Conservation (phyloP, 371 early-diverging fungal species). For the Actinomucor elegans region DNA sequence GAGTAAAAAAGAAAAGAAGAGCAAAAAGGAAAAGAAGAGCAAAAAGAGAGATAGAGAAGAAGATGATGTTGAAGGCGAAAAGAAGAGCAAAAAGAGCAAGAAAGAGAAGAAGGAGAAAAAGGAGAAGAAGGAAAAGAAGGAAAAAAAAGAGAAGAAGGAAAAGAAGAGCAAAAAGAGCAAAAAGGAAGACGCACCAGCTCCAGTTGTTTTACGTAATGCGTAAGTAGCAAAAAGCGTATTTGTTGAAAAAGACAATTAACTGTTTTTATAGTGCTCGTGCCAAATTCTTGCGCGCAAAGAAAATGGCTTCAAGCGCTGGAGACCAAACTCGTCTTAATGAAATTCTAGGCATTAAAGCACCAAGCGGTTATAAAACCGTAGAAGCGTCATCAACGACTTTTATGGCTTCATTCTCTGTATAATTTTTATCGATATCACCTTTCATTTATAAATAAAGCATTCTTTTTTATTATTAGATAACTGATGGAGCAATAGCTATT, state of each 20-base stretch:
- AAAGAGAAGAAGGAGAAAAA: constrained; percentile 33
- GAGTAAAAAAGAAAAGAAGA: constrained; percentile 32
- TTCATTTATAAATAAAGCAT: background rate
- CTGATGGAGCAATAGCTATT: constrained; percentile 6
- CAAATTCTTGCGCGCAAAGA: constrained; percentile 73
- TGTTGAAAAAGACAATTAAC: background rate
- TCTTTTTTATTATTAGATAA: background rate
- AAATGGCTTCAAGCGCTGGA: constrained; percentile 47
- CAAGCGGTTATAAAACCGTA: constrained; percentile 1
- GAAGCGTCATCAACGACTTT: constrained; percentile 15
- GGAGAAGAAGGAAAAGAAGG: constrained; percentile 32
- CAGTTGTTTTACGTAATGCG: constrained; percentile 53
- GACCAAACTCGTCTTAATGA: constrained; percentile 52
- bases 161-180: constrained; percentile 27
- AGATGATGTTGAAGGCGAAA: constrained; percentile 24
- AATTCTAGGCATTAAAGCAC: constrained; percentile 54
- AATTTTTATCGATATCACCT: constrained; percentile 45
- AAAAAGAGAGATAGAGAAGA: constrained; percentile 18
- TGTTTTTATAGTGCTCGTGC: constrained; percentile 57
- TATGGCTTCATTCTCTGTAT: constrained; percentile 28
- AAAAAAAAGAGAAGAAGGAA: constrained; percentile 32
- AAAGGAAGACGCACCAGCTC: constrained; percentile 23
- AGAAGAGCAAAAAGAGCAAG: constrained; percentile 34
- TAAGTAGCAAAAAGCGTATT: constrained; percentile 28
- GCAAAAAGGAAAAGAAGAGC: constrained; percentile 20